These are phyloP conservation scores for Pyrenochaeta sp. DNA, from an alignment of 2,329 filamentous ascomycete species.

Conservation along the genomic window DNA sequence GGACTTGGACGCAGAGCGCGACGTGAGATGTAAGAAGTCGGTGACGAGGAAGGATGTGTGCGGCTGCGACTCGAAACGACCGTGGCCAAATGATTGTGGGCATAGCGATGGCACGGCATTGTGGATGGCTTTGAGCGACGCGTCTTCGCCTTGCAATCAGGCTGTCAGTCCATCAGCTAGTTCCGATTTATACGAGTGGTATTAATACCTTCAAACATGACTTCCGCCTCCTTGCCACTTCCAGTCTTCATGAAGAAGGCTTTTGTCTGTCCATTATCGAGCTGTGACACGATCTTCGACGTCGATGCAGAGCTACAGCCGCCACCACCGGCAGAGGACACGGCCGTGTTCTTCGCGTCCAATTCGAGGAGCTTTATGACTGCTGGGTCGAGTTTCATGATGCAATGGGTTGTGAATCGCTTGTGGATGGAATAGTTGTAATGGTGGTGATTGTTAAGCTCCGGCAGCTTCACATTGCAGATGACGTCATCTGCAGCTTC, in stretches of 20 bases:
- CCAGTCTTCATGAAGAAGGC: slow-evolving; percentile 79
- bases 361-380: slow-evolving; percentile 69
- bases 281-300: slow-evolving; percentile 63
- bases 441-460: no score
- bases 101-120: slow-evolving; percentile 75
- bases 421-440: neutral
- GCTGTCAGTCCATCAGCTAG: slow-evolving; percentile 16
- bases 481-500: no score
- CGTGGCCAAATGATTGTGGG: slow-evolving; percentile 78
- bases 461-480: no score
- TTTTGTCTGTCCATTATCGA: slow-evolving; percentile 59
- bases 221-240: slow-evolving; percentile 63
- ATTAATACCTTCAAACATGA: slow-evolving; percentile 72
- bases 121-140: slow-evolving; percentile 84
- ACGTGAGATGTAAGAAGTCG: slow-evolving; percentile 74
- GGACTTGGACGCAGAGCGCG: slow-evolving; percentile 35
- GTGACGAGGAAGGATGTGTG: slow-evolving; percentile 70
- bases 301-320: slow-evolving; percentile 71
- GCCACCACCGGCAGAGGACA: slow-evolving; percentile 70
- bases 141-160: slow-evolving; percentile 72
- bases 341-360: slow-evolving; percentile 62
- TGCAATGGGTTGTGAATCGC: slow-evolving; percentile 1
- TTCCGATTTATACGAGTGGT: neutral
- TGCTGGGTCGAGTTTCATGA: slow-evolving; percentile 67
- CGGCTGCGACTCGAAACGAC: slow-evolving; percentile 59